Percentiles rank a stretch among this genome's conserved stretches.
phyloP scores from a whole-genome alignment of 164 flowering plant species.

The Liquidambar formosana region DNA sequence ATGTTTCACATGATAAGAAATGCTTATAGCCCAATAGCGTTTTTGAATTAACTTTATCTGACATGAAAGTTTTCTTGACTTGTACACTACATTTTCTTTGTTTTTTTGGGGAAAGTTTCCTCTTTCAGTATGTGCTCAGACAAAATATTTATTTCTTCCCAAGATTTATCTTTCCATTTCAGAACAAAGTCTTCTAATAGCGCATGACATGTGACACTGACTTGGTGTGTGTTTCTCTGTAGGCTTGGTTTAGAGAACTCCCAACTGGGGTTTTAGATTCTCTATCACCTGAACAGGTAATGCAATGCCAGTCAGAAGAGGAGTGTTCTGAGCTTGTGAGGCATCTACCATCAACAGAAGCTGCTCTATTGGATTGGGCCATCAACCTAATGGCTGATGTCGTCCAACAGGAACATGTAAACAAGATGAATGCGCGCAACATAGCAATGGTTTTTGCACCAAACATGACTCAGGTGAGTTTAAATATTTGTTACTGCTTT shows the following conservation, averaged over 20 bases:
- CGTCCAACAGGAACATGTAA: conserved; percentile 62
- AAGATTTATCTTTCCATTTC: background rate
- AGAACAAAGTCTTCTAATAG: background rate
- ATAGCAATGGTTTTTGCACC: conserved; percentile 89
- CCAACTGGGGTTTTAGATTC: conserved; percentile 81
- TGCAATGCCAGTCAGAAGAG: conserved; percentile 75
- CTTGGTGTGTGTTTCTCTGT: background rate
- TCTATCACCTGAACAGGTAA: conserved; percentile 72
- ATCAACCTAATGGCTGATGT: conserved; percentile 91
- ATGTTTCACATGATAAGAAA: too few relatives aligned
- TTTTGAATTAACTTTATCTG: too few relatives aligned
- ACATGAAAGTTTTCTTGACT: too few relatives aligned
- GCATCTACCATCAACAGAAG: conserved; percentile 75
- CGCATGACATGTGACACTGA: background rate
- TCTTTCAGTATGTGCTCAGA: background rate
- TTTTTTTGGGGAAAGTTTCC: too few relatives aligned
- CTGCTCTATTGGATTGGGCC: conserved; percentile 82
- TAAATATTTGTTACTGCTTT: background rate
- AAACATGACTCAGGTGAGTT: conserved; percentile 76
- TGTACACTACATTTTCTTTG: too few relatives aligned
- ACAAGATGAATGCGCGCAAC: conserved; percentile 88
- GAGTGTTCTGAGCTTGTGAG: conserved; percentile 63
- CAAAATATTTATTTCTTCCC: background rate
- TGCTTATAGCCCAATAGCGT: too few relatives aligned
- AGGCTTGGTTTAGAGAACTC: conserved; percentile 96